Percentiles rank a stretch among this genome's conserved stretches.
Conservation (phyloP, 2,329 filamentous ascomycete genomes). For the Chalaropsis ovoidea region DNA sequence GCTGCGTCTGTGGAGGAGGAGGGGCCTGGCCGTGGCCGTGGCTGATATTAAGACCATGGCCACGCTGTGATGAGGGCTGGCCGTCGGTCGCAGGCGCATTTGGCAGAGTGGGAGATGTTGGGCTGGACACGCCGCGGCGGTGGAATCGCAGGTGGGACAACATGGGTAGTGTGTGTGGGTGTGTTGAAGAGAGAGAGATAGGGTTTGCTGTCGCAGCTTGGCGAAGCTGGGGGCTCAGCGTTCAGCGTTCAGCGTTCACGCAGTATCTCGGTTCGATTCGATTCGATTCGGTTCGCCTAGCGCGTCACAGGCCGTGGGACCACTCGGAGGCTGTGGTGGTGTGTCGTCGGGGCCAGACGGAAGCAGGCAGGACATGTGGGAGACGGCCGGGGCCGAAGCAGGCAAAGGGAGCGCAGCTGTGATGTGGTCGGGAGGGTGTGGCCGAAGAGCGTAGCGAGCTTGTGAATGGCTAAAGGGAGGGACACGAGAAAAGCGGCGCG, state of each 20-base stretch:
- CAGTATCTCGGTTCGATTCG: neutral
- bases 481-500: neutral
- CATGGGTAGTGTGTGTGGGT: conserved; percentile 32
- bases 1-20: neutral
- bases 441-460: too few species aligned
- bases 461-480: neutral
- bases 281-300: neutral
- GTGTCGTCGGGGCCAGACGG: too few species aligned
- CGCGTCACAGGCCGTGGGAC: neutral
- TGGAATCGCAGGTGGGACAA: conserved; percentile 50
- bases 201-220: neutral
- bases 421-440: too few species aligned
- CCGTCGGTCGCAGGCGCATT: conserved; percentile 10
- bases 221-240: neutral
- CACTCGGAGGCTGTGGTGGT: too few species aligned
- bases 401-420: neutral
- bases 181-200: neutral
- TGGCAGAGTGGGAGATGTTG: conserved; percentile 42
- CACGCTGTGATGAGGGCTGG: conserved; percentile 13
- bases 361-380: too few species aligned
- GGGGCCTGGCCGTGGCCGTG: conserved; percentile 34
- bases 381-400: neutral
- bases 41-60: neutral
- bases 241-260: too few species aligned
- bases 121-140: conserved; percentile 47